Evolutionary conservation across 352 stramenopile species (phyloP).

Genomic region (Blastocystis hominis): DNA sequence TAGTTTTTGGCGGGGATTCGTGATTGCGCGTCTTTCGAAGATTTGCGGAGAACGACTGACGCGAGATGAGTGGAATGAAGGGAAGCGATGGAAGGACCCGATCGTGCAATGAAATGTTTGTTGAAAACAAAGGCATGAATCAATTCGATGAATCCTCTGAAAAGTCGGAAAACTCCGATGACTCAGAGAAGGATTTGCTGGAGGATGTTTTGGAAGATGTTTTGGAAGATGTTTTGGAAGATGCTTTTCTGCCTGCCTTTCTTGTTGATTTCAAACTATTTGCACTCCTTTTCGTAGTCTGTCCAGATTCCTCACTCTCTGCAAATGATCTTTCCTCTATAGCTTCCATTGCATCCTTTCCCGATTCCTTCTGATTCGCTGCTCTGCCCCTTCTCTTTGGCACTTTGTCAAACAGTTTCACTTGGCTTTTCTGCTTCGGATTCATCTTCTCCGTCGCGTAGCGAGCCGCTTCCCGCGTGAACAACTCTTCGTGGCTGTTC

Average conservation of each 20-base stretch:
- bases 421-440: background rate
- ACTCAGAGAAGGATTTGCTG: no score
- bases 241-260: no score
- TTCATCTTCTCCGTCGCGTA: slow-evolving; percentile 48
- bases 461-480: slow-evolving; percentile 1
- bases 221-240: no score
- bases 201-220: no score
- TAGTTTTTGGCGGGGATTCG: background rate
- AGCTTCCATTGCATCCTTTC: no score
- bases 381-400: background rate
- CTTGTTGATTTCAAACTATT: no score
- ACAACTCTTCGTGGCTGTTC: background rate
- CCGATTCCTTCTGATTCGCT: no score
- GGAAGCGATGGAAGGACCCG: background rate
- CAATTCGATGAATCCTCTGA: no score
- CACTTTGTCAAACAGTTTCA: background rate
- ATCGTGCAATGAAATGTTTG: background rate
- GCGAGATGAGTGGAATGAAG: background rate
- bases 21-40: background rate
- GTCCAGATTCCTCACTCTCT: no score
- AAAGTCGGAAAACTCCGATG: no score
- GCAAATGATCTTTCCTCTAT: no score
- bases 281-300: no score
- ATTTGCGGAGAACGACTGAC: background rate
- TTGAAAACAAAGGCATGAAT: background rate